Base-by-base conservation (phyloP, 768 basidiomycete genomes). In the Macrolepiota dolichaula region DNA sequence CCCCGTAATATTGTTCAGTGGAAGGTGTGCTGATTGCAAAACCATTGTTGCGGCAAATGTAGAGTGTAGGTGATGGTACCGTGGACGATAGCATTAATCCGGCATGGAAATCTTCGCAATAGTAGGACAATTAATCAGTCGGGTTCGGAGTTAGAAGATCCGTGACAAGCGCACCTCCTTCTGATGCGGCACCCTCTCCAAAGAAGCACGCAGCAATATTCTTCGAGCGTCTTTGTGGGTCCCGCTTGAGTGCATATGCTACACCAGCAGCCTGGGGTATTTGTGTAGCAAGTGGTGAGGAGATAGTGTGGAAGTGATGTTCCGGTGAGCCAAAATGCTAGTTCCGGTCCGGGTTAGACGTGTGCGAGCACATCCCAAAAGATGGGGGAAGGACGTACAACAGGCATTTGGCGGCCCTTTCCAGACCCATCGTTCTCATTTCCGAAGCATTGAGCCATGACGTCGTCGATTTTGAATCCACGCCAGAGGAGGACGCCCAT, bases 221-320 rank as follows among this genome's bases (percentile, higher is more conserved):
- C 55, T 83, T 85, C 50, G 81, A 80, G 32, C 86, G 81, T 37
- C 89, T 85, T 51, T 73, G 75, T 0, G 88, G 88, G 47, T 90
- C 87, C 3, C 94, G 87, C 66, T 88, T 88, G 58, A 98, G 79
- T 0, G 96, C 94, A 69, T 92, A 96, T 0, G 84, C 95, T 5
- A 96, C 93, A 15, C 95, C 96, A 0, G 95, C 94, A 24, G 94
- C 96, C 73, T 96, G 94, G 6, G 93, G 94, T 66, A 97, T 92
- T 74, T 98, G 95, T 0, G 96, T 98, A 10, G 91, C 93, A 27
- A 98, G 80, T 0, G 95, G 91, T 5, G 92, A 95, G 2, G 96
- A 97, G 62, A 97, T 97, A 19, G 92, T 93, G 74, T 95, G 92
- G 71, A 96, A 96, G 71, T 96, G 95, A 61, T 90, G 84, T 60